Conservation (phyloP, 164 flowering plant species). For the Chimonanthus praecox region DNA sequence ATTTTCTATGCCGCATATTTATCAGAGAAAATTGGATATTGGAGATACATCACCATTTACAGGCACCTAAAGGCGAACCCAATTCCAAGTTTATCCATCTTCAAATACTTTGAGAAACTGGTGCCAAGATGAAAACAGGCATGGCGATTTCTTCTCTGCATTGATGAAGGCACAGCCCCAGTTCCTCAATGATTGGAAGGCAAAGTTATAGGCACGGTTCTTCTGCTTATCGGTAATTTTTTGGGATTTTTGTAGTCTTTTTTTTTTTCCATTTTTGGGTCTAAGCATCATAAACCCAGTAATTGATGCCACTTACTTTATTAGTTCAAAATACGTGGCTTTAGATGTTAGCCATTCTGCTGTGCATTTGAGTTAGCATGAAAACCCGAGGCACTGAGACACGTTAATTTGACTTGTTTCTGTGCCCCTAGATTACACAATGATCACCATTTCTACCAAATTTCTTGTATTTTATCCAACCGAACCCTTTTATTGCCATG, state of each 20-base stretch:
- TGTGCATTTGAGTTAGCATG: no score
- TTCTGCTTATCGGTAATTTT: conserved; percentile 87
- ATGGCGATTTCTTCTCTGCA: conserved; percentile 99
- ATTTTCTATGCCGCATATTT: conserved; percentile 94
- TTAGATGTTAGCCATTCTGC: no score
- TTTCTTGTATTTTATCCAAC: no score
- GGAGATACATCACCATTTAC: conserved; percentile 97
- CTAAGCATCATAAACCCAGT: background rate
- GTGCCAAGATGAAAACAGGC: conserved; percentile 99
- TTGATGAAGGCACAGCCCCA: conserved; percentile 97
- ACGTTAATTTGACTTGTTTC: no score
- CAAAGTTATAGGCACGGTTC: conserved; percentile 91
- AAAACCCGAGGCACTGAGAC: no score
- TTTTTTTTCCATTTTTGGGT: no score
- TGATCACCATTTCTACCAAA: no score
- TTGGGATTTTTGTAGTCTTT: background rate
- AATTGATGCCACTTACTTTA: no score
- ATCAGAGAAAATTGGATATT: conserved; percentile 98
- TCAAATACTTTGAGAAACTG: conserved; percentile 99
- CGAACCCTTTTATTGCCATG: no score
- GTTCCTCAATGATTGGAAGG: conserved; percentile 97
- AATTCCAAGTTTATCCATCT: conserved; percentile 92
- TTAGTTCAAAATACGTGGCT: no score
- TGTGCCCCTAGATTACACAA: no score
- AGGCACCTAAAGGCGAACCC: conserved; percentile 89